Evolutionary conservation across 768 basidiomycete species (phyloP).

Genomic region (Pulveroboletus sp.): DNA sequence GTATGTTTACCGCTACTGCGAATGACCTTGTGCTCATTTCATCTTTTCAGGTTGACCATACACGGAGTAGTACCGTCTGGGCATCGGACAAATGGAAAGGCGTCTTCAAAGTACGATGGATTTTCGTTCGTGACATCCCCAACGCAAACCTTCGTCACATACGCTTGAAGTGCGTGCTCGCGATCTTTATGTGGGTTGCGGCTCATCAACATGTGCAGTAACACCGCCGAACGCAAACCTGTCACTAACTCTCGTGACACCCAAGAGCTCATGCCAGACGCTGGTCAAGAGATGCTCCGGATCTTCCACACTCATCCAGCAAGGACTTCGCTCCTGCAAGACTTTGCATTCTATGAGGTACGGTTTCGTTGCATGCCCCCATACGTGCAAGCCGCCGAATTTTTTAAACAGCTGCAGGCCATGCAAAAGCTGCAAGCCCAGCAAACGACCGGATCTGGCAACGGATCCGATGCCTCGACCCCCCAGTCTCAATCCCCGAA

Average conservation of each 20-base stretch:
- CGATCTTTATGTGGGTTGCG: background rate
- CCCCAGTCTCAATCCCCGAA: conserved; percentile 39
- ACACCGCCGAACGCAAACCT: conserved; percentile 97
- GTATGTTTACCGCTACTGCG: conserved; percentile 39
- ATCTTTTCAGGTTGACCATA: conserved; percentile 73
- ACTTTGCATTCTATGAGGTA: conserved; percentile 91
- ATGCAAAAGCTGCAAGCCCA: conserved; percentile 62
- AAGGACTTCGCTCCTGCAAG: conserved; percentile 88
- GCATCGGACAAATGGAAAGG: conserved; percentile 99
- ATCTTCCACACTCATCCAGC: conserved; percentile 94
- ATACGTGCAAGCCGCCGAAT: conserved; percentile 9
- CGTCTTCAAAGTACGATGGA: conserved; percentile 97
- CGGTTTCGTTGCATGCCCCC: conserved; percentile 20
- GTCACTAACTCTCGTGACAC: conserved; percentile 98
- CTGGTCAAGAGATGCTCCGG: conserved; percentile 92
- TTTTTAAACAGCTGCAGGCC: conserved; percentile 61
- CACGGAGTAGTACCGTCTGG: conserved; percentile 94
- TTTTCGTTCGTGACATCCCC: conserved; percentile 94
- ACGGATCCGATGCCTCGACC: conserved; percentile 27
- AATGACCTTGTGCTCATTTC: background rate
- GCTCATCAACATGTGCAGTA: conserved; percentile 46
- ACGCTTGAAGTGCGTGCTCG: conserved; percentile 59
- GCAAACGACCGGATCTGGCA: conserved; percentile 26
- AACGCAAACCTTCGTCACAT: conserved; percentile 88
- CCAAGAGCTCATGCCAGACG: conserved; percentile 93